phyloP scores from a whole-genome alignment of 1,284 basidiomycete species.

The Cryptococcus deneoformans region DNA sequence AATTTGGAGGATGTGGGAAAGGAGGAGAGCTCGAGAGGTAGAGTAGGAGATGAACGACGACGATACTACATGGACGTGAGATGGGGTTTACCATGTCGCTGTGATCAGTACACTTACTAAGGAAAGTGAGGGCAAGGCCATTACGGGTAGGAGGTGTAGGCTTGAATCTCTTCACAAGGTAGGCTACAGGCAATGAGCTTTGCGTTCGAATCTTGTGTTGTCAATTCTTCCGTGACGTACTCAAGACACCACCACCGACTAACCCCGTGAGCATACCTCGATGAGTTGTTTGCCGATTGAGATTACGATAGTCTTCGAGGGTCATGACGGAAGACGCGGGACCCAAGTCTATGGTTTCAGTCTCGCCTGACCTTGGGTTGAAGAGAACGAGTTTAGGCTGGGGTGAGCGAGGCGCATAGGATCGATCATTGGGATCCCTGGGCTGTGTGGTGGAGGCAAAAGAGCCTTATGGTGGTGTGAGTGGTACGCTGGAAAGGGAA shows the following conservation, averaged over 20 bases:
- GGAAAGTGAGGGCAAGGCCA: conserved; percentile 25
- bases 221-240: conserved; percentile 4
- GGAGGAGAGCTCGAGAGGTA: conserved; percentile 19
- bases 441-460: neutral
- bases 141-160: conserved; percentile 20
- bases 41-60: conserved; percentile 28
- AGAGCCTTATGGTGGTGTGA: conserved; percentile 5
- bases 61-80: conserved; percentile 14
- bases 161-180: conserved; percentile 13
- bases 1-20: conserved; percentile 14
- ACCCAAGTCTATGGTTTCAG: conserved; percentile 13
- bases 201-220: neutral
- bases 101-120: conserved; percentile 13
- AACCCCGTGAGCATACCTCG: conserved; percentile 20
- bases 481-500: neutral
- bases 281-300: conserved; percentile 14
- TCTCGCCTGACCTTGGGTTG: conserved; percentile 13
- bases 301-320: conserved; percentile 14
- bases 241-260: conserved; percentile 12
- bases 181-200: conserved; percentile 5
- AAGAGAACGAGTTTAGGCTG: conserved; percentile 9
- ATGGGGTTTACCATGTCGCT: neutral
- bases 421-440: conserved; percentile 4
- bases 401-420: conserved; percentile 4
- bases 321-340: conserved; percentile 14